Evolutionary conservation across 495 filamentous ascomycete species (phyloP).

Genomic region (Penicillium salamii): DNA sequence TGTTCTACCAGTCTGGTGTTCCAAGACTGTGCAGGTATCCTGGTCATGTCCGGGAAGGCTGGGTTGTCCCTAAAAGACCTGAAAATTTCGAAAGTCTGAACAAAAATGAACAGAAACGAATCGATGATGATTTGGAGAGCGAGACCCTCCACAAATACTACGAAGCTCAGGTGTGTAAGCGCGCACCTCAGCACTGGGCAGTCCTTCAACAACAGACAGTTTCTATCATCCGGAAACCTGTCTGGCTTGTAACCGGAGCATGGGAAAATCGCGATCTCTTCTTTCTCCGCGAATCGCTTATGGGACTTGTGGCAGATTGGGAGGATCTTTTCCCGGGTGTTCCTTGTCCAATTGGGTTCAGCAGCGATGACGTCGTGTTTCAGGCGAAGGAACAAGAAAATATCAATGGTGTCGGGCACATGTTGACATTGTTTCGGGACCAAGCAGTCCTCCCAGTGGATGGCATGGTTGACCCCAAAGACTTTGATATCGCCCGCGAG

Average conservation of each 20-base stretch:
- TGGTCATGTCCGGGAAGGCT: constrained; percentile 23
- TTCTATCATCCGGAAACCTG: constrained; percentile 25
- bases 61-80: constrained; percentile 24
- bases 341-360: constrained; percentile 35
- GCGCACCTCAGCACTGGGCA: constrained; percentile 28
- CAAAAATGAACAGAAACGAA: constrained; percentile 20
- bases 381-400: constrained; percentile 31
- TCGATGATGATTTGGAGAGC: constrained; percentile 26
- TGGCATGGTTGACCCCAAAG: constrained; percentile 1
- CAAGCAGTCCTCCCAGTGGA: neutral
- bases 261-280: constrained; percentile 36
- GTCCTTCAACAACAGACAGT: constrained; percentile 22
- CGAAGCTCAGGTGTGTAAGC: constrained; percentile 23
- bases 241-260: constrained; percentile 26
- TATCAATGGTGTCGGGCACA: too few species aligned
- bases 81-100: constrained; percentile 25
- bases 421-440: neutral
- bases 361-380: constrained; percentile 22
- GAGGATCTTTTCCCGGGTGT: constrained; percentile 20
- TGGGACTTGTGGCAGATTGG: constrained; percentile 24
- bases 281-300: constrained; percentile 32
- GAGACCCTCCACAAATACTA: constrained; percentile 33
- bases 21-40: constrained; percentile 30
- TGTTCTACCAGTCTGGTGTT: constrained; percentile 30
- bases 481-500: neutral